Base-by-base conservation (phyloP, 2,329 filamentous ascomycete species). In the Chalara sp. region DNA sequence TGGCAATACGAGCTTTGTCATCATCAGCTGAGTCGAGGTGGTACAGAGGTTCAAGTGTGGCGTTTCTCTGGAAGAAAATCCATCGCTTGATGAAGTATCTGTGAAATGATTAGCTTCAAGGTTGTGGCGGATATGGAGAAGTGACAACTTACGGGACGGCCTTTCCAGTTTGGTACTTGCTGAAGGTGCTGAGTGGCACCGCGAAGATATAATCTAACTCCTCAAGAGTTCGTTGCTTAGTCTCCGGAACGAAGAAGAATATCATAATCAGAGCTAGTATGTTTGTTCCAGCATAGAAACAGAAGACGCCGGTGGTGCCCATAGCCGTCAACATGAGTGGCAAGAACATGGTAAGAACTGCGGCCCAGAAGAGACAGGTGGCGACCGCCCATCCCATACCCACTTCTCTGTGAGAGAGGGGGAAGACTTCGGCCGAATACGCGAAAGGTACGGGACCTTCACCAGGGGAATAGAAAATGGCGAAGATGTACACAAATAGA, bases 381-480 rank as follows among this genome's bases (percentile, higher is more conserved):
- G 80, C 78, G 1, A 84, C 80, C 5, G 79, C 79, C 67, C 76
- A 82, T 0, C 72, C 73, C 81, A 85, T 84, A 35, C 81, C 81
- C 5, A 82, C 73, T 63, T 84, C 81, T 54, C 81, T 71, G 63
- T 84, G 80, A 1, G 77, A 80, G 0, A 84, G 73, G 1, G 81
- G 81, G 64, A 82, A 84, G 10, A 83, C 79, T 60, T 84, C 81
- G 4, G 81, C 79, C 0, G 71, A 76, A 69, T 83, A 83, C 13
- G 76, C 76, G 63, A 81, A 84, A 0, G 80, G 80, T 0, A 84
- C 80, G 0, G 76, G 74, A 0, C 81, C 81, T 67, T 84, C 80
- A 13, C 81, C 82, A 0, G 81, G 79, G 0, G 79, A 83, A 66
- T 85, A 85, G 58, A 84, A 83, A 6, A 79, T 79, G 1, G 76